Base-by-base conservation (phyloP, 1,284 basidiomycete species). In the Fomitopsis palustris region DNA sequence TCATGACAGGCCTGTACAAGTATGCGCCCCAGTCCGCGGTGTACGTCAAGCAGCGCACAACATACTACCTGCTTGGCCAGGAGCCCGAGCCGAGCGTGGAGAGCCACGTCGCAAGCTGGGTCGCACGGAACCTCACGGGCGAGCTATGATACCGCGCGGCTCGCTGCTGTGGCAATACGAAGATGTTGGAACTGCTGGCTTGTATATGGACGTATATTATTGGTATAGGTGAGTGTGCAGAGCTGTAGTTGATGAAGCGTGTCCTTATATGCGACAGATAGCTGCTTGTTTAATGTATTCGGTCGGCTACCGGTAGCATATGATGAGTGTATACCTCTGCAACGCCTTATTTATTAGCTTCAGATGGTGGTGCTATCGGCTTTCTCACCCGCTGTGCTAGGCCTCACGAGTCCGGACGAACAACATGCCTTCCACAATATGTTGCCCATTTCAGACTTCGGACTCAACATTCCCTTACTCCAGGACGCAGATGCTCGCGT, bases 21-120 rank as follows among this genome's bases (percentile, higher is more conserved):
- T 78, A 77, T 67, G 67, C 78, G 59, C 77, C 78, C 35, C 69
- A 70, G 53, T 72, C 76, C 61, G 56, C 76, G 62, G 57, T 65
- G 33, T 67, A 71, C 62, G 62, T 76, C 54, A 63, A 58, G 35
- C 64, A 62, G 5, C 74, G 76, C 41, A 70, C 75, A 21, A 63
- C 65, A 49, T 78, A 75, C 68, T 78, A 78, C 64, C 61, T 78
- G 54, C 64, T 72, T 39, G 76, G 76, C 9, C 61, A 61, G 47
- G 70, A 75, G 45, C 29, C 53, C 3, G 52, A 54, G 19, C 25
- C 21, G 14, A 47, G 52, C 29, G 52, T 17, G 27, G 42, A 33
- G 16, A 21, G 43, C 19, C 47, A 51, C 33, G 49, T 54, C 16
- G 57, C 52, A 3, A 41, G 31, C 6, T 58, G 57, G 57, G 41